A percentile compares a stretch with the other conserved stretches of the same genome.
phyloP scores from a whole-genome alignment of 768 basidiomycete genomes.

The Pholiota microspora region DNA sequence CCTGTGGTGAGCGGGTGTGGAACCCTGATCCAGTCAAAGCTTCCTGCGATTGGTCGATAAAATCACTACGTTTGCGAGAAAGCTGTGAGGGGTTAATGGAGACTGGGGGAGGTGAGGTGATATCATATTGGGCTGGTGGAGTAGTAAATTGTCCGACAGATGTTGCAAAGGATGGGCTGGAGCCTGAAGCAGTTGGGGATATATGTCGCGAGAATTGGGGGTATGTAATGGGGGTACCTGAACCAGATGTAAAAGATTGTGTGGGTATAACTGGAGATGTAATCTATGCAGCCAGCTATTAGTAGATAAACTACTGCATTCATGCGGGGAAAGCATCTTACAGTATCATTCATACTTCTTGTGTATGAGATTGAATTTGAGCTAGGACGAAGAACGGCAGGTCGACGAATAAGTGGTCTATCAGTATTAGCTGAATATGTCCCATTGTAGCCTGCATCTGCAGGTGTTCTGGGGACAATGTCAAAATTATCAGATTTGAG shows the following conservation, averaged over 20 bases:
- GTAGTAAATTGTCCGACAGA: constrained; percentile 40
- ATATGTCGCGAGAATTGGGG: constrained; percentile 31
- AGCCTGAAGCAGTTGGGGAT: constrained; percentile 21
- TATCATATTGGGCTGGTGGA: constrained; percentile 39
- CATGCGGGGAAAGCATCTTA: no score
- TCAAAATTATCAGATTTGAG: neutral
- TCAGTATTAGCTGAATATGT: constrained; percentile 21
- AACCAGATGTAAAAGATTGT: constrained; percentile 36
- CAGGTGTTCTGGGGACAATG: constrained; percentile 32
- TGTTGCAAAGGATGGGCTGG: constrained; percentile 44
- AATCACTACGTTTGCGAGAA: constrained; percentile 74
- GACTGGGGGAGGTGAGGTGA: constrained; percentile 77
- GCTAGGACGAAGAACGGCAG: constrained; percentile 37
- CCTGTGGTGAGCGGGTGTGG: constrained; percentile 35
- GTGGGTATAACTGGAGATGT: constrained; percentile 33
- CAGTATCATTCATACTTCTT: constrained; percentile 49
- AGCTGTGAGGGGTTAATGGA: constrained; percentile 76
- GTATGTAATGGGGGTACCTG: constrained; percentile 46
- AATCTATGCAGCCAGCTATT: constrained; percentile 27
- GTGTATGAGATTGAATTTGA: constrained; percentile 45
- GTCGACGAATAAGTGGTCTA: constrained; percentile 34
- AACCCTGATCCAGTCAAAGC: constrained; percentile 43
- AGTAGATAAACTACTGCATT: no score
- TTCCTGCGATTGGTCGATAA: constrained; percentile 75
- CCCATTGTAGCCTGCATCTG: constrained; percentile 35